Conservation (phyloP, 805 yeast genomes). For the Middelhovenomyces tepae region DNA sequence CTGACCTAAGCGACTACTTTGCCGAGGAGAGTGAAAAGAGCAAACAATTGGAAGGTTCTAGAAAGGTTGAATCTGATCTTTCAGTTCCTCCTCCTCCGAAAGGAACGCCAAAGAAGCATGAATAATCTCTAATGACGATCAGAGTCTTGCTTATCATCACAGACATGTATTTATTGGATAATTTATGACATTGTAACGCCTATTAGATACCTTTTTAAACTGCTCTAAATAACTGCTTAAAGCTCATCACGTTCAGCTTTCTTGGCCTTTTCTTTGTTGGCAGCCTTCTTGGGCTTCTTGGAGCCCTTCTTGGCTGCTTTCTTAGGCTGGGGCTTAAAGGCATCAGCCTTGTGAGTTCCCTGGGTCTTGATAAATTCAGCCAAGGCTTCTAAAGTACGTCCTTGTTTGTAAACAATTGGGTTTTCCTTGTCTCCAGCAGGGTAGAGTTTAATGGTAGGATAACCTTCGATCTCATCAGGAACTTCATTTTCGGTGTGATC, state of each 20-base stretch:
- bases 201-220: too few relatives aligned
- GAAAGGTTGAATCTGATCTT: too few relatives aligned
- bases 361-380: conserved; percentile 60
- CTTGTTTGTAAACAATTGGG: conserved; percentile 58
- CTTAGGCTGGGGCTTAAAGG: conserved; percentile 22
- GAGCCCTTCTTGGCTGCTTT: conserved; percentile 25
- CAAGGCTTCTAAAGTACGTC: conserved; percentile 66
- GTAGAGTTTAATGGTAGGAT: conserved; percentile 85
- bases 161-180: too few relatives aligned
- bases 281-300: conserved; percentile 13
- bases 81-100: too few relatives aligned
- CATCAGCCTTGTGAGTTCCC: conserved; percentile 60
- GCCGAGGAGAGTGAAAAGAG: too few relatives aligned
- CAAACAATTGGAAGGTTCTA: too few relatives aligned
- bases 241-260: conserved; percentile 19
- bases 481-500: conserved; percentile 91
- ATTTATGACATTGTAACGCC: too few relatives aligned
- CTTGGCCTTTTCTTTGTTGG: conserved; percentile 15
- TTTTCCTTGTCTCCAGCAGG: conserved; percentile 73
- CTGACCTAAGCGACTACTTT: conserved; percentile 20
- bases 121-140: too few relatives aligned
- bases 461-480: conserved; percentile 71
- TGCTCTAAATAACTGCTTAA: too few relatives aligned
- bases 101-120: too few relatives aligned
- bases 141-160: too few relatives aligned